These are phyloP conservation scores for Teunomyces atbi DNA, from an alignment of 805 yeast species.

Conservation along the genomic window DNA sequence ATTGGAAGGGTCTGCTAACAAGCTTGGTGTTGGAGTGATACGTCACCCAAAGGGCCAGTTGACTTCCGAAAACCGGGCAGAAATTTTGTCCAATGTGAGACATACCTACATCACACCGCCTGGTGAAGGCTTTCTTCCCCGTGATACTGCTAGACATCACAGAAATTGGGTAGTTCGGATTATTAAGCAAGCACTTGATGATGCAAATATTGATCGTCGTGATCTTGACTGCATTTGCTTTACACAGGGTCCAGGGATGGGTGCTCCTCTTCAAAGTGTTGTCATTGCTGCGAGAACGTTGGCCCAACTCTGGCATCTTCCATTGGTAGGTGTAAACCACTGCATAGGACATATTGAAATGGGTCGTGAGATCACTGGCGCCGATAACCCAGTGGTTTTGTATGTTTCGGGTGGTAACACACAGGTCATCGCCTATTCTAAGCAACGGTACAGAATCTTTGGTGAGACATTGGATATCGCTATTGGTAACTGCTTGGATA, in stretches of 20 bases:
- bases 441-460: slow-evolving; percentile 91
- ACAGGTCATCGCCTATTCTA: slow-evolving; percentile 94
- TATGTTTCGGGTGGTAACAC: slow-evolving; percentile 99
- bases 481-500: slow-evolving; percentile 92
- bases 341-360: slow-evolving; percentile 98
- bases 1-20: slow-evolving; percentile 95
- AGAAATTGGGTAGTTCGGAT: slow-evolving; percentile 89
- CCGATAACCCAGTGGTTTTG: slow-evolving; percentile 92
- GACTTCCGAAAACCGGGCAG: slow-evolving; percentile 59
- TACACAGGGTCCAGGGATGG: slow-evolving; percentile 99
- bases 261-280: slow-evolving; percentile 94
- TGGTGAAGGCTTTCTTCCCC: slow-evolving; percentile 95
- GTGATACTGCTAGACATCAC: slow-evolving; percentile 97
- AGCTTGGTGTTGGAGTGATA: slow-evolving; percentile 90
- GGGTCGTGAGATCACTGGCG: slow-evolving; percentile 99
- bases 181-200: slow-evolving; percentile 62
- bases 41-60: slow-evolving; percentile 66
- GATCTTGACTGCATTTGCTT: slow-evolving; percentile 83
- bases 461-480: slow-evolving; percentile 99
- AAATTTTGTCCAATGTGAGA: slow-evolving; percentile 83
- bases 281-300: slow-evolving; percentile 90
- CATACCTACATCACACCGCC: slow-evolving; percentile 96
- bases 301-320: slow-evolving; percentile 74
- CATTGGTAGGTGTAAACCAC: slow-evolving; percentile 93
- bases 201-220: slow-evolving; percentile 48